A percentile compares a stretch with the other conserved stretches of the same genome.
phyloP scores from a whole-genome alignment of 306 rosid species.

The barrel medic (Medicago truncatula) region DNA sequence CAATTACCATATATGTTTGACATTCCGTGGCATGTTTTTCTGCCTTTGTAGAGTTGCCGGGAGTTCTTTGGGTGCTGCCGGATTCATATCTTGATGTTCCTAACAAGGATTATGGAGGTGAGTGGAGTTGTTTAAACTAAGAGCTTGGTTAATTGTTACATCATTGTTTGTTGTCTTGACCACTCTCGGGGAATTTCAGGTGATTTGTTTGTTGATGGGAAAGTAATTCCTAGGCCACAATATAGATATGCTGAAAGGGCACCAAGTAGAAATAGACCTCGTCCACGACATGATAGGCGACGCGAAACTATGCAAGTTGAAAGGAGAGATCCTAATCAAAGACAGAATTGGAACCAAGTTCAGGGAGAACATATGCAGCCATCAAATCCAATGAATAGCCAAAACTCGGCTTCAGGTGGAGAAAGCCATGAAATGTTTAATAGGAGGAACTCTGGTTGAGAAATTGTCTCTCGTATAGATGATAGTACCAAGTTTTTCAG shows the following conservation, averaged over 20 bases:
- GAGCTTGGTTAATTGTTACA: slow-evolving; percentile 23
- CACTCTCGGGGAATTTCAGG: slow-evolving; percentile 51
- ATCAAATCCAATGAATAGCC: slow-evolving; percentile 44
- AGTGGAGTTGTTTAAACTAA: slow-evolving; percentile 34
- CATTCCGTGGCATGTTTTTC: slow-evolving; percentile 20
- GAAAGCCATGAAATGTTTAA: slow-evolving; percentile 27
- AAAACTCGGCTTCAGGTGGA: slow-evolving; percentile 41
- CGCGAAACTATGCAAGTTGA: slow-evolving; percentile 74
- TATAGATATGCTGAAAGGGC: slow-evolving; percentile 71
- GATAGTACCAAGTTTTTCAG: slow-evolving; percentile 9
- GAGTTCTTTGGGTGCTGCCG: slow-evolving; percentile 94
- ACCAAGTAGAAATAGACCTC: slow-evolving; percentile 66
- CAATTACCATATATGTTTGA: not conserved
- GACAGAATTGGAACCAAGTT: slow-evolving; percentile 55
- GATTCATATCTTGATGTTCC: slow-evolving; percentile 93
- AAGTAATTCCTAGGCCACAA: slow-evolving; percentile 87
- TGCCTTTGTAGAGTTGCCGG: slow-evolving; percentile 61
- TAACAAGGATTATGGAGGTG: slow-evolving; percentile 95
- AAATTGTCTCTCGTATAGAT: not conserved
- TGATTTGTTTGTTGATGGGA: slow-evolving; percentile 85
- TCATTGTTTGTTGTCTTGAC: slow-evolving; percentile 24
- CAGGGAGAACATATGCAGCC: slow-evolving; percentile 54
- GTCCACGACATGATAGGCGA: slow-evolving; percentile 78
- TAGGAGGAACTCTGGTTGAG: slow-evolving; percentile 37
- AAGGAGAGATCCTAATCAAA: slow-evolving; percentile 57